These are phyloP conservation scores for Nicotiana otophora DNA, from an alignment of 257 asterid genomes.

Conservation along the genomic window DNA sequence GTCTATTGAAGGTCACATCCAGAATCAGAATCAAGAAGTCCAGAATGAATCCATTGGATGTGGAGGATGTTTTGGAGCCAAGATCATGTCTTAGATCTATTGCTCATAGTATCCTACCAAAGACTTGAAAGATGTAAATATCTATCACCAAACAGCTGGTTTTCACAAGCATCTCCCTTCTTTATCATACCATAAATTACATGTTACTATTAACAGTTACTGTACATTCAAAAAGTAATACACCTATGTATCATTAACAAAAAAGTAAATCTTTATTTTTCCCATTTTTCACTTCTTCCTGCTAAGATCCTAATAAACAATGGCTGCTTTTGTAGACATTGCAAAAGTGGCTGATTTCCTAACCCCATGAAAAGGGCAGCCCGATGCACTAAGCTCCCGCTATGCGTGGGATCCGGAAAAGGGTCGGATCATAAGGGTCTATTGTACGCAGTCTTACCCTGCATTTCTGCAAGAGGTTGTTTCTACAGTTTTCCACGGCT, in stretches of 20 bases:
- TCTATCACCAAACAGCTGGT: background rate
- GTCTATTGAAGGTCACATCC: conserved; percentile 5
- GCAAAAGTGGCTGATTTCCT: too few species aligned
- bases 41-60: conserved; percentile 17
- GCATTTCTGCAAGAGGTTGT: too few species aligned
- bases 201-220: background rate
- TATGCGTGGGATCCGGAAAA: too few species aligned
- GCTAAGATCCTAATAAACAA: too few species aligned
- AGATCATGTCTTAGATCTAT: background rate
- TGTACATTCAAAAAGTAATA: background rate
- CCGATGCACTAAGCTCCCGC: too few species aligned
- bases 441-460: too few species aligned
- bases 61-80: conserved; percentile 34
- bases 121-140: background rate
- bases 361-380: too few species aligned
- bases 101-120: background rate
- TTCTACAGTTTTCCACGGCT: too few species aligned
- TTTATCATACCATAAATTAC: background rate
- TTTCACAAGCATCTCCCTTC: background rate
- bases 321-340: too few species aligned
- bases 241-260: background rate
- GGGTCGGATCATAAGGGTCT: too few species aligned
- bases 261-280: background rate
- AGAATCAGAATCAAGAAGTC: background rate
- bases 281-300: too few species aligned